phyloP scores from a whole-genome alignment of 148 eudicot genomes.

The Camellia granthamiana region DNA sequence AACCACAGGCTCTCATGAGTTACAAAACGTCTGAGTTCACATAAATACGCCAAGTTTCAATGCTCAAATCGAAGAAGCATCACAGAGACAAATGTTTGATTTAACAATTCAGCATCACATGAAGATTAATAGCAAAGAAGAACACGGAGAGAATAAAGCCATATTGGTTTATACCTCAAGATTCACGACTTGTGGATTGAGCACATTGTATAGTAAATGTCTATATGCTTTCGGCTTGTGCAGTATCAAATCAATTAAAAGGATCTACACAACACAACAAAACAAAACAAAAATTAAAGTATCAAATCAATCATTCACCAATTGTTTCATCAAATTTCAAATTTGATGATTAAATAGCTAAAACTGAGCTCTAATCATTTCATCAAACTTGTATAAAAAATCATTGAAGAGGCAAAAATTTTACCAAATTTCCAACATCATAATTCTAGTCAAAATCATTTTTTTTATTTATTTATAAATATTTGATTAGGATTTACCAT shows the following conservation, averaged over 20 bases:
- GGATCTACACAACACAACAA: slow-evolving; percentile 45
- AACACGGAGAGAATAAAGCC: neutral
- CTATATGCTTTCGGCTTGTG: slow-evolving; percentile 91
- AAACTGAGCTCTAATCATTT: no score
- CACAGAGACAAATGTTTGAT: neutral
- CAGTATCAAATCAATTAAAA: slow-evolving; percentile 73
- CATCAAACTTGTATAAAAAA: no score
- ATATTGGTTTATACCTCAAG: slow-evolving; percentile 21
- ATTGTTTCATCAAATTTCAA: no score
- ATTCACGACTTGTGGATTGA: slow-evolving; percentile 36
- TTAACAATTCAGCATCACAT: neutral
- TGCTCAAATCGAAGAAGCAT: neutral
- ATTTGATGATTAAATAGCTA: no score
- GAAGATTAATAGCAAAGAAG: neutral
- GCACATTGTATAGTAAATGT: slow-evolving; percentile 76
- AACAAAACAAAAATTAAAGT: neutral
- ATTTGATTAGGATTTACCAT: slow-evolving; percentile 36
- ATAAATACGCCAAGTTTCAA: neutral
- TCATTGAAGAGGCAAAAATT: no score
- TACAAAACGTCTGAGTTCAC: no score
- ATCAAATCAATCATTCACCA: no score
- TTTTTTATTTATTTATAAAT: no score
- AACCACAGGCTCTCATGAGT: neutral
- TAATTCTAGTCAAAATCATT: no score
- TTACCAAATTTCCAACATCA: no score